Percentiles rank a stretch among this genome's conserved stretches.
These are phyloP conservation scores for Acacia confusa DNA, from an alignment of 306 rosid species.

Conservation along the genomic window DNA sequence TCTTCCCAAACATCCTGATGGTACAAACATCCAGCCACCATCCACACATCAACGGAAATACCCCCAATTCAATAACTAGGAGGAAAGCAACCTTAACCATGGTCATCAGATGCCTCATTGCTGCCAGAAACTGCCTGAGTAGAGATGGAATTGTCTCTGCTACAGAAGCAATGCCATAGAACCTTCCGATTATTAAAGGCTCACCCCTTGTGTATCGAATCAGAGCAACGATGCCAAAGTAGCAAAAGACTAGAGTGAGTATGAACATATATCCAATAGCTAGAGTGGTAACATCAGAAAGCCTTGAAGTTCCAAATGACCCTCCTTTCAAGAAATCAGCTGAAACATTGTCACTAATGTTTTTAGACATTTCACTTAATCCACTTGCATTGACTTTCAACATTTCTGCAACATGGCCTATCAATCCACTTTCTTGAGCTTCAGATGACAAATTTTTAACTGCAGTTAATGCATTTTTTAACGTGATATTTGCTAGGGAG, in stretches of 20 bases:
- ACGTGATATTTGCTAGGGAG: slow-evolving; percentile 80
- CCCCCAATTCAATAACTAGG: slow-evolving; percentile 96
- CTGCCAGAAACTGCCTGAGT: slow-evolving; percentile 94
- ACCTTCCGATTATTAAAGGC: slow-evolving; percentile 82
- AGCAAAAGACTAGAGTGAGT: slow-evolving; percentile 72
- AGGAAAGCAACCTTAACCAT: slow-evolving; percentile 99
- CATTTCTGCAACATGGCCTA: slow-evolving; percentile 79
- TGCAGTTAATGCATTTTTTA: slow-evolving; percentile 82
- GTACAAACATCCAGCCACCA: slow-evolving; percentile 99
- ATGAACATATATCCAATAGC: slow-evolving; percentile 87
- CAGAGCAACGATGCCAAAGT: slow-evolving; percentile 79
- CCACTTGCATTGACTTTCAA: slow-evolving; percentile 72
- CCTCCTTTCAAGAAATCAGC: slow-evolving; percentile 71
- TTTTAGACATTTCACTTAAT: slow-evolving; percentile 62
- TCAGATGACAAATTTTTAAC: slow-evolving; percentile 75
- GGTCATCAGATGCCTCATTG: slow-evolving; percentile 98
- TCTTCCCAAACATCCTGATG: slow-evolving; percentile 93
- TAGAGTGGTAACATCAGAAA: slow-evolving; percentile 94
- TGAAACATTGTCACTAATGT: slow-evolving; percentile 57
- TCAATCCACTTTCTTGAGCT: slow-evolving; percentile 59
- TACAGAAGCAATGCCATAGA: slow-evolving; percentile 86
- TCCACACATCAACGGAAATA: slow-evolving; percentile 98
- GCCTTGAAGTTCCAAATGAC: slow-evolving; percentile 67
- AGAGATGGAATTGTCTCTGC: slow-evolving; percentile 96
- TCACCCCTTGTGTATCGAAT: slow-evolving; percentile 92